These are phyloP conservation scores for Lentinus tigrinus DNA, from an alignment of 768 basidiomycete species.

Conservation along the genomic window DNA sequence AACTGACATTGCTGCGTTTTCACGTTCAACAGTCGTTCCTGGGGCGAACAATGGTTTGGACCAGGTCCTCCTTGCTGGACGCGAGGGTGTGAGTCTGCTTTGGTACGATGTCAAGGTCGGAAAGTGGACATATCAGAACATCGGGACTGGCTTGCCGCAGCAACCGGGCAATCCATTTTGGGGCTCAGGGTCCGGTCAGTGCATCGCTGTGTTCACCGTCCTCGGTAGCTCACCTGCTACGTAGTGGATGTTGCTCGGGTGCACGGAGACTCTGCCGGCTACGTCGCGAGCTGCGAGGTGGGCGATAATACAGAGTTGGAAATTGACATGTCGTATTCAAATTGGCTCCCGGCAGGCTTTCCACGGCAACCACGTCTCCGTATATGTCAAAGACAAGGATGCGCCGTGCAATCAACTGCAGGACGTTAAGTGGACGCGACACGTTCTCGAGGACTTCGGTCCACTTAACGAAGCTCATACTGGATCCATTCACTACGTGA, in stretches of 20 bases:
- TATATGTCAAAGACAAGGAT: constrained; percentile 16
- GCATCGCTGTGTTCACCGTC: no score
- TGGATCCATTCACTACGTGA: constrained; percentile 26
- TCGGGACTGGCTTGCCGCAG: constrained; percentile 12
- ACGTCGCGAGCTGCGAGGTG: constrained; percentile 24
- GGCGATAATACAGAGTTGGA: not conserved
- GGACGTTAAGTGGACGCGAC: constrained; percentile 20
- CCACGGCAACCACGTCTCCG: constrained; percentile 22
- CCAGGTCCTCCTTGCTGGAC: constrained; percentile 17
- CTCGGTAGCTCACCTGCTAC: no score
- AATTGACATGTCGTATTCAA: no score
- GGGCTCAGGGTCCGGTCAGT: constrained; percentile 11
- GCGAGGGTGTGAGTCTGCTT: constrained; percentile 18
- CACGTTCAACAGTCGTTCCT: not conserved
- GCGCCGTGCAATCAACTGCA: constrained; percentile 8
- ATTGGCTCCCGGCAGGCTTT: constrained; percentile 20
- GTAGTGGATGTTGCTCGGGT: constrained; percentile 14
- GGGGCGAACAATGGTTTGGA: constrained; percentile 9
- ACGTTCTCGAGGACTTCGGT: constrained; percentile 25
- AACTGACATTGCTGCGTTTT: no score
- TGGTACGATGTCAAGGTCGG: constrained; percentile 6
- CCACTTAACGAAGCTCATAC: constrained; percentile 20
- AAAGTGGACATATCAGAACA: constrained; percentile 7
- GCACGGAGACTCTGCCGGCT: constrained; percentile 19
- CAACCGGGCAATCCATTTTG: constrained; percentile 1